phyloP scores from a whole-genome alignment of 2,329 filamentous ascomycete genomes.

The Tolypocladium endophyticum region DNA sequence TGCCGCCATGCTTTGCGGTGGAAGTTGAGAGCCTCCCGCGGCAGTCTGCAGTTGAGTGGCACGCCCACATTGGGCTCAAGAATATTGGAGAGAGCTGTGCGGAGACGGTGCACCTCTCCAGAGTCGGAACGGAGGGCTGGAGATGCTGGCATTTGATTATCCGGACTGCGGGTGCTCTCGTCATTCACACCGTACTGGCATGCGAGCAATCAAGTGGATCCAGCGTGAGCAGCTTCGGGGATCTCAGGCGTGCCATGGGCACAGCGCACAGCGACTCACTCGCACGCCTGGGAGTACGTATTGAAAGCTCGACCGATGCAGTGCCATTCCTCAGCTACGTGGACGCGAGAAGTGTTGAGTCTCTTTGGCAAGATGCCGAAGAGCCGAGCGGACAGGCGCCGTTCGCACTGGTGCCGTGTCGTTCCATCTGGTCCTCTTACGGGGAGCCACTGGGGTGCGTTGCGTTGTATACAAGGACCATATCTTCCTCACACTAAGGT shows the following conservation, averaged over 20 bases:
- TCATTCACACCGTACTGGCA: constrained; percentile 21
- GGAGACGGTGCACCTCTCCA: constrained; percentile 11
- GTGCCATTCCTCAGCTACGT: constrained; percentile 21
- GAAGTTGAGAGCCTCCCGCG: constrained; percentile 72
- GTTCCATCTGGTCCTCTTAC: constrained; percentile 21
- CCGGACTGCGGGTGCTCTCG: constrained; percentile 7
- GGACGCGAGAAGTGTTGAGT: constrained; percentile 11
- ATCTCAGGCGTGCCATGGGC: constrained; percentile 9
- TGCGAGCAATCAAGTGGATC: background rate
- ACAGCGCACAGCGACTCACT: constrained; percentile 13
- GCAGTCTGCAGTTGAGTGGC: constrained; percentile 72
- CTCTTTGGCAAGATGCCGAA: constrained; percentile 7
- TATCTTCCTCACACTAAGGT: background rate
- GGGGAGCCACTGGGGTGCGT: constrained; percentile 21
- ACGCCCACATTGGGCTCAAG: constrained; percentile 51
- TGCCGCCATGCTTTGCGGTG: constrained; percentile 62
- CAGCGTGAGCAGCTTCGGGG: background rate
- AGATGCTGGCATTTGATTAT: constrained; percentile 18
- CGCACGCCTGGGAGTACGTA: constrained; percentile 7
- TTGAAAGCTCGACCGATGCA: constrained; percentile 1
- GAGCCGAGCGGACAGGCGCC: constrained; percentile 1
- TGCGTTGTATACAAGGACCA: constrained; percentile 17
- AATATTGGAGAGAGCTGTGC: constrained; percentile 15
- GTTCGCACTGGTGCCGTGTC: constrained; percentile 22
- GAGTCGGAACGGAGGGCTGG: constrained; percentile 13